A percentile compares a stretch with the other conserved stretches of the same genome.
Conservation (phyloP, 1,284 basidiomycete species). For the Boletellus sp. region DNA sequence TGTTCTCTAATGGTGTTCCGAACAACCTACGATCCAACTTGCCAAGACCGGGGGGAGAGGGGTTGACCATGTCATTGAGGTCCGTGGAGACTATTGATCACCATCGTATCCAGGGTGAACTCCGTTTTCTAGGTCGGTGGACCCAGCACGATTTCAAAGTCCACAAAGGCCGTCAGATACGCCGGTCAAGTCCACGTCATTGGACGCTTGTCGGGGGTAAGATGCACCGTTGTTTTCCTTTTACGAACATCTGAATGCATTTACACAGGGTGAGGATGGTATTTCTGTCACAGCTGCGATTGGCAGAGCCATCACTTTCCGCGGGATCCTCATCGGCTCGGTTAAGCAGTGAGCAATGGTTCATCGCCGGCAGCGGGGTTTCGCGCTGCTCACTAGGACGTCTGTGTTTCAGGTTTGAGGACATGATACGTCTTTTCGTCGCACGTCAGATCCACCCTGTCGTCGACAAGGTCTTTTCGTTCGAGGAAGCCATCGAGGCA, state of each 20-base stretch:
- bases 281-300: slow-evolving; percentile 33
- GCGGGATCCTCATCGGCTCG: slow-evolving; percentile 42
- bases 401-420: slow-evolving; percentile 35
- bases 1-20: background rate
- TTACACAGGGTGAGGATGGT: slow-evolving; percentile 23
- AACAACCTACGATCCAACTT: background rate
- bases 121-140: slow-evolving; percentile 43
- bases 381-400: background rate
- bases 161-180: slow-evolving; percentile 38
- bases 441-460: slow-evolving; percentile 42
- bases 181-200: slow-evolving; percentile 51
- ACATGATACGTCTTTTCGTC: slow-evolving; percentile 44
- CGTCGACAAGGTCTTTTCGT: slow-evolving; percentile 50
- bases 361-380: no score
- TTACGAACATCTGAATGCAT: background rate
- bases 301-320: slow-evolving; percentile 23
- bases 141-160: slow-evolving; percentile 45
- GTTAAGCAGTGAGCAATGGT: slow-evolving; percentile 27
- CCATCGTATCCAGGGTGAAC: background rate
- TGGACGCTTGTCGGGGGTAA: slow-evolving; percentile 42
- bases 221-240: background rate
- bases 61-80: slow-evolving; percentile 59
- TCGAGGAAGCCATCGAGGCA: slow-evolving; percentile 44
- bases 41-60: slow-evolving; percentile 45
- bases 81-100: slow-evolving; percentile 18